Base-by-base conservation (phyloP, 805 yeast genomes). In the Ogataea naganishii region DNA sequence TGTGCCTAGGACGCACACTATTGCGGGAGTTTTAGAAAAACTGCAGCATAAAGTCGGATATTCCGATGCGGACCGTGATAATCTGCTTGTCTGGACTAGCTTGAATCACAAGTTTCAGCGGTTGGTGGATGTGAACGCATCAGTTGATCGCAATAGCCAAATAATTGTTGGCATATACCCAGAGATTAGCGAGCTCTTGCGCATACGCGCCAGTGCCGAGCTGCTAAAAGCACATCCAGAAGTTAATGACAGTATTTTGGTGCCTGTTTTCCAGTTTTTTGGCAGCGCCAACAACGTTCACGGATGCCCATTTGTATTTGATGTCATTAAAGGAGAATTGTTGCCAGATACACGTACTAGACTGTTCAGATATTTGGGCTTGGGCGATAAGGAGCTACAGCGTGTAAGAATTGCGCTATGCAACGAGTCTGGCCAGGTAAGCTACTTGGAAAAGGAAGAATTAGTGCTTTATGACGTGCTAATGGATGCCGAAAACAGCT, bases 221-320 rank as follows among this genome's bases (percentile, higher is more conserved):
- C 15, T 41, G 19, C 41, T 24, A 13, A 36, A 31, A 9, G 37
- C 37, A 4, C 40, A 40, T 13, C 31, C 12, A 6, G 24, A 10
- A 6, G 14, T 12, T 22, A 9, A 24, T 14, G 7, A 7, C 7
- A 16, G 10, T 20, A 19, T 5, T 5, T 45, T 80, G 24, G 66
- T 82, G 2, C 69, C 81, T 4, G 94, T 79, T 2, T 64, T 75
- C 40, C 96, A 86, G 48, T 88, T 79, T 56, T 71, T 77, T 51
- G 82, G 80, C 42, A 81, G 77, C 23, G 63, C 78, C 16, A 66
- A 62, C 25, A 63, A 62, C 38, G 58, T 65, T 24, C 97, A 88
- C 52, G 88, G 95, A n/a, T 64, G 80, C 28, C 94, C 96, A 4
- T 88, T 88, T 49, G 58, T 81, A 7, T 83, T 88, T 49, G 69